Evolutionary conservation across 1,284 basidiomycete species (phyloP).

Genomic region (Sphagnurus paluster): DNA sequence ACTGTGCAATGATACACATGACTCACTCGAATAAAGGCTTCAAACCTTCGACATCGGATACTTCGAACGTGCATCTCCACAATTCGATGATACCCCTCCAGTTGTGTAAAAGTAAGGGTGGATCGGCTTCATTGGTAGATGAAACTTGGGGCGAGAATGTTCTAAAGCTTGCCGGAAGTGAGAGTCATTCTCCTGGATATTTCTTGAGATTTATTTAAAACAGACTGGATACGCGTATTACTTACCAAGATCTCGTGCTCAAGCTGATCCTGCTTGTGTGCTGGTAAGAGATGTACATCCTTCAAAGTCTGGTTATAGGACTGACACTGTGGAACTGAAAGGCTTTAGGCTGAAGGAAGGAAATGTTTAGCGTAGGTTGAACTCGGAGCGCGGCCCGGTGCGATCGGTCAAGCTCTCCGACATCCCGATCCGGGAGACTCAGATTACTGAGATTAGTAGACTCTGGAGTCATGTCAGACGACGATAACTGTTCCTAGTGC

Average conservation of each 20-base stretch:
- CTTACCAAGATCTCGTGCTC: constrained; percentile 63
- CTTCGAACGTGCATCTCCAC: constrained; percentile 58
- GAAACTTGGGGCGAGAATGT: constrained; percentile 73
- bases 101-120: constrained; percentile 78
- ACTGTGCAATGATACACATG: background rate
- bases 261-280: constrained; percentile 54
- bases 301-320: constrained; percentile 69
- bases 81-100: constrained; percentile 64
- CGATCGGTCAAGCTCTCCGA: too few relatives aligned
- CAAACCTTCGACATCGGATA: constrained; percentile 68
- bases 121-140: constrained; percentile 57
- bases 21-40: constrained; percentile 72
- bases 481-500: too few relatives aligned
- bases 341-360: too few relatives aligned
- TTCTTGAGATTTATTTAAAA: constrained; percentile 11
- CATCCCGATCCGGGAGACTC: too few relatives aligned
- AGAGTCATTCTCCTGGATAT: constrained; percentile 65
- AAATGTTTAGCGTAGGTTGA: too few relatives aligned
- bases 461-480: too few relatives aligned
- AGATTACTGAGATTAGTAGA: too few relatives aligned
- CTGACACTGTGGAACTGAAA: constrained; percentile 51
- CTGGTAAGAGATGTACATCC: constrained; percentile 70
- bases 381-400: too few relatives aligned
- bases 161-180: constrained; percentile 70
- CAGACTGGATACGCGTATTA: constrained; percentile 8